phyloP scores from a whole-genome alignment of 768 basidiomycete genomes.

The Mycena leptocephala region DNA sequence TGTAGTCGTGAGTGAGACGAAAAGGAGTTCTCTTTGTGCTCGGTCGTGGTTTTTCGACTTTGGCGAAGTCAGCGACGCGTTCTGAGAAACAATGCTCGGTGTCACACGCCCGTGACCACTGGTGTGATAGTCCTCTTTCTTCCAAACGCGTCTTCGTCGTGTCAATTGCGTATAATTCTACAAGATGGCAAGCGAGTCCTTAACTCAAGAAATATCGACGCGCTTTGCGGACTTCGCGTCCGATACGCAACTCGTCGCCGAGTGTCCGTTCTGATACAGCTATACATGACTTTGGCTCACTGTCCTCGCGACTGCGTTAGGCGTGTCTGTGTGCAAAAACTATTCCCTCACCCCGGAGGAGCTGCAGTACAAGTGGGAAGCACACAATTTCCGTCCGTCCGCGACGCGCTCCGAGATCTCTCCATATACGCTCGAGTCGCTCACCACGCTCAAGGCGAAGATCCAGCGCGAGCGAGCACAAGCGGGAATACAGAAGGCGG shows the following conservation, averaged over 20 bases:
- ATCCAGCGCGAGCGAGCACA: slow-evolving; percentile 65
- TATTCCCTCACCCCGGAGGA: slow-evolving; percentile 69
- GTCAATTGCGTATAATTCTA: not conserved
- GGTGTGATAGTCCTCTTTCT: too few species aligned
- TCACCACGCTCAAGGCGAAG: slow-evolving; percentile 61
- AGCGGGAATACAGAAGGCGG: slow-evolving; percentile 47
- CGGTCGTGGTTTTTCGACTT: too few species aligned
- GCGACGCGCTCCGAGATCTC: slow-evolving; percentile 54
- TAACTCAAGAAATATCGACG: slow-evolving; percentile 21
- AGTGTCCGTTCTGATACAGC: slow-evolving; percentile 4
- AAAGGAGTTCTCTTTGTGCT: too few species aligned
- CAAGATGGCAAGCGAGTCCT: slow-evolving; percentile 4
- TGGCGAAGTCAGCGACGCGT: too few species aligned
- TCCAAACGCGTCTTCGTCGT: slow-evolving; percentile 5
- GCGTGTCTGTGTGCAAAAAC: slow-evolving; percentile 75
- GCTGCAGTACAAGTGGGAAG: slow-evolving; percentile 82
- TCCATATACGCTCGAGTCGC: slow-evolving; percentile 65
- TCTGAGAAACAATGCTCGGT: too few species aligned
- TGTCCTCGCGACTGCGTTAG: slow-evolving; percentile 52
- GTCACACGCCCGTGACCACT: too few species aligned
- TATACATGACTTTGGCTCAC: slow-evolving; percentile 25
- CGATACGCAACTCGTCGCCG: slow-evolving; percentile 36
- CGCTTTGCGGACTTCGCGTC: slow-evolving; percentile 33
- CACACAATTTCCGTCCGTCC: slow-evolving; percentile 58
- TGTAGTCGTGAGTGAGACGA: too few species aligned